Base-by-base conservation (phyloP, 495 filamentous ascomycete genomes). In the Tuber umbilicatum region DNA sequence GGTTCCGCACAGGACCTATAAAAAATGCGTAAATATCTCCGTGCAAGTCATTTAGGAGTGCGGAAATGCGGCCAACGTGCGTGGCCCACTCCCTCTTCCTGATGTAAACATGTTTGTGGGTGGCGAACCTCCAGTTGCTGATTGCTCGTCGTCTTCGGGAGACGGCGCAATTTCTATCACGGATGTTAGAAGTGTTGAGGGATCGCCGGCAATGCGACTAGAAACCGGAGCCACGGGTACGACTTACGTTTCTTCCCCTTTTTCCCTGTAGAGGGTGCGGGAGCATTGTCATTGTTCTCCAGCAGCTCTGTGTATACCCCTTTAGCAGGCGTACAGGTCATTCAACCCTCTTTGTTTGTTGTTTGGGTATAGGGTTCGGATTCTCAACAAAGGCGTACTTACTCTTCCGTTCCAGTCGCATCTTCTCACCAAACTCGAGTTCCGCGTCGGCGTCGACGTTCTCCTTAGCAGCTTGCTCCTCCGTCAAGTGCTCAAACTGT, bases 401-500 rank as follows among this genome's bases (percentile, higher is more conserved):
- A 82, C 93, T 90, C 79, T 93, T 93, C 70, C 95, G 87, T 82
- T 97, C 93, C 68, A 89, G 86, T 82, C 92, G 89, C 85, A 97
- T 98, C 73, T 88, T 86, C 74, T 91, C 90, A 64, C 96, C 95
- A 84, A 94, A 99, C 14, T 91, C 90, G 69, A 91, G 85, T 83
- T 99, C 95, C 67, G 92, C 91, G 21, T 87, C 86, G 0, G 94
- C 91, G 82, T 99, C 95, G n/a, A 94, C 88, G 79, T 99, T 98
- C 84, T 99, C 95, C 40, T 86, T 83, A 12, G 88, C 90, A 69
- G 91, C 92, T 80, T 97, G 88, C 39, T 93, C 92, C 55, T 90
- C 85, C 0, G 89, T 92, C 84, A 99, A 86, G 80, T 89, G 87
- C 68, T 91, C 89, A 82, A 98, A 91, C 5, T 86, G 83, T 14